phyloP scores from a whole-genome alignment of 768 basidiomycete species.

The Leccinellum rugosiceps region DNA sequence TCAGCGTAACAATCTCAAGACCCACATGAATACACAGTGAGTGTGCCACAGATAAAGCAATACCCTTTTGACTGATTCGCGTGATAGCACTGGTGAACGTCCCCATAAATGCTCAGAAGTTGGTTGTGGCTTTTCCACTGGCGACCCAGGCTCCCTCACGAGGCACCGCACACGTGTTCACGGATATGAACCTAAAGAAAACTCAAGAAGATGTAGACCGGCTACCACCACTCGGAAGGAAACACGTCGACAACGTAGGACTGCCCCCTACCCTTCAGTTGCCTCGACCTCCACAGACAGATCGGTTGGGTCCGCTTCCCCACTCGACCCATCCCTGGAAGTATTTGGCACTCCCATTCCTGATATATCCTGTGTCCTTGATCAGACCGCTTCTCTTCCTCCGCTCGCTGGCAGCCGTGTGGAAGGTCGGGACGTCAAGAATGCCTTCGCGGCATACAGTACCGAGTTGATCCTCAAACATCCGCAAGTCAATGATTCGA shows the following conservation, averaged over 20 bases:
- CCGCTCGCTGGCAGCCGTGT: background rate
- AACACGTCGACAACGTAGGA: background rate
- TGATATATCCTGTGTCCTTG: background rate
- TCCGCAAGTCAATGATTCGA: background rate
- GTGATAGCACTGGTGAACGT: slow-evolving; percentile 9
- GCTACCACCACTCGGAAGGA: background rate
- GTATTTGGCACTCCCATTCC: background rate
- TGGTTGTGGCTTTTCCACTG: slow-evolving; percentile 11
- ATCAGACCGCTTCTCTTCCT: background rate
- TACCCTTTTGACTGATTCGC: background rate
- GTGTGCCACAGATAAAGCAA: slow-evolving; percentile 3
- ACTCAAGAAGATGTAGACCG: background rate
- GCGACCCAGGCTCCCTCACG: slow-evolving; percentile 24
- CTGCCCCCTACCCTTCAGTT: slow-evolving; percentile 1
- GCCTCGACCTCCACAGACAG: background rate
- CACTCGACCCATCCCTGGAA: background rate
- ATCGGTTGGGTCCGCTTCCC: background rate
- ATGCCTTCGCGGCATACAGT: background rate
- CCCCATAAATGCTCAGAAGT: slow-evolving; percentile 14
- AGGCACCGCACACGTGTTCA: slow-evolving; percentile 20
- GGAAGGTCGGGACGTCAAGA: background rate
- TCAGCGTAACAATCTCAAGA: slow-evolving; percentile 28
- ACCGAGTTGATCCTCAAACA: background rate
- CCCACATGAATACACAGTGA: slow-evolving; percentile 31
- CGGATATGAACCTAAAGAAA: slow-evolving; percentile 13